These are phyloP conservation scores for Plantago major DNA, from an alignment of 257 asterid species.

Conservation along the genomic window DNA sequence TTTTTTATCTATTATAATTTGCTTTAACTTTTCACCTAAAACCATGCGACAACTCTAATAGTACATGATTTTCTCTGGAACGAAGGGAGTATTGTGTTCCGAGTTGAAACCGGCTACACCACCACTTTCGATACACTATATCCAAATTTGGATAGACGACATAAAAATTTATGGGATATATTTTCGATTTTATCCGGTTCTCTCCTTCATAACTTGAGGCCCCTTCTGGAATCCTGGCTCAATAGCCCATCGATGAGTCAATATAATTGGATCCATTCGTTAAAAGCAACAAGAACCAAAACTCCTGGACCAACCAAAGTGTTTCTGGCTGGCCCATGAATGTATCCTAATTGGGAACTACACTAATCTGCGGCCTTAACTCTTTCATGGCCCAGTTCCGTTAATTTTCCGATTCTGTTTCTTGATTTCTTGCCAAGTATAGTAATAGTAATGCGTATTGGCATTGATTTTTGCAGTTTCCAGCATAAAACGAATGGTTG, in stretches of 20 bases:
- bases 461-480: not conserved
- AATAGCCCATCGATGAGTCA: not conserved
- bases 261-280: not conserved
- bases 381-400: not conserved
- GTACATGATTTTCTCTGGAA: no score
- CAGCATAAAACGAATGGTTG: constrained; percentile 2
- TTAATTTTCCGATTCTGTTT: not conserved
- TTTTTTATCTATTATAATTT: no score
- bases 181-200: no score
- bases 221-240: not conserved
- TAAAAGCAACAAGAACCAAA: not conserved
- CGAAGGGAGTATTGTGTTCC: no score
- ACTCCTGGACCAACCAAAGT: not conserved
- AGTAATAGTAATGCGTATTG: not conserved
- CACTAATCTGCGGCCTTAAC: constrained; percentile 2
- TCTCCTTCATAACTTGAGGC: no score
- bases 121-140: no score
- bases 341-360: not conserved
- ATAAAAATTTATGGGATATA: no score
- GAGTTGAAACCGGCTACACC: no score
- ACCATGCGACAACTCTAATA: no score
- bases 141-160: no score
- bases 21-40: no score
- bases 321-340: constrained; percentile 10
- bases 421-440: not conserved